phyloP scores from a whole-genome alignment of 78 protist species.

The Polysphondylium violaceum region DNA sequence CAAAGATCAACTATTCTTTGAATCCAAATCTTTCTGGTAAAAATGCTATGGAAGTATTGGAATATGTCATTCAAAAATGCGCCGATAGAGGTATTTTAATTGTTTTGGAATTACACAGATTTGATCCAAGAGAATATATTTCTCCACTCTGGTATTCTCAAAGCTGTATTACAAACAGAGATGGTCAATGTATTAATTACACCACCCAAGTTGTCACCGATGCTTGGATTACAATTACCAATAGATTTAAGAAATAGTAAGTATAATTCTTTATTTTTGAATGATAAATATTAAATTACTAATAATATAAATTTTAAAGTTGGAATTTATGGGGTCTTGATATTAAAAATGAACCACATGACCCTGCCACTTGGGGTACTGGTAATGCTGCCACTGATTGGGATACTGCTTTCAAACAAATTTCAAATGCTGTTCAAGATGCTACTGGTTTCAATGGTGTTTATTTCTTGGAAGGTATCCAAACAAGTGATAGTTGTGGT shows the following conservation, averaged over 20 bases:
- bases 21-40: constrained; percentile 42
- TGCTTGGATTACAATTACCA: constrained; percentile 31
- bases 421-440: constrained; percentile 12
- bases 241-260: constrained; percentile 47
- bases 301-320: not conserved
- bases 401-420: constrained; percentile 38
- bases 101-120: constrained; percentile 76
- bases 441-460: constrained; percentile 52
- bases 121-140: constrained; percentile 58
- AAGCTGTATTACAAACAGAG: constrained; percentile 28
- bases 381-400: constrained; percentile 74
- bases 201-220: constrained; percentile 8
- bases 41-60: constrained; percentile 60
- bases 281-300: not conserved
- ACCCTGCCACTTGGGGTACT: constrained; percentile 76
- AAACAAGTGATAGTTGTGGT: constrained; percentile 21
- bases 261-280: not conserved
- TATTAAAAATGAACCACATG: constrained; percentile 86
- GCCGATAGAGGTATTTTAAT: constrained; percentile 74
- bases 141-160: constrained; percentile 51
- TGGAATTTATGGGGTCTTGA: constrained; percentile 85
- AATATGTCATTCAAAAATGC: constrained; percentile 21
- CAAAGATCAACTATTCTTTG: constrained; percentile 27
- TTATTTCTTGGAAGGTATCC: constrained; percentile 81
- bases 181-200: constrained; percentile 38